phyloP scores from a whole-genome alignment of 1,139 yeast species.

The Candida frijolesensis region DNA sequence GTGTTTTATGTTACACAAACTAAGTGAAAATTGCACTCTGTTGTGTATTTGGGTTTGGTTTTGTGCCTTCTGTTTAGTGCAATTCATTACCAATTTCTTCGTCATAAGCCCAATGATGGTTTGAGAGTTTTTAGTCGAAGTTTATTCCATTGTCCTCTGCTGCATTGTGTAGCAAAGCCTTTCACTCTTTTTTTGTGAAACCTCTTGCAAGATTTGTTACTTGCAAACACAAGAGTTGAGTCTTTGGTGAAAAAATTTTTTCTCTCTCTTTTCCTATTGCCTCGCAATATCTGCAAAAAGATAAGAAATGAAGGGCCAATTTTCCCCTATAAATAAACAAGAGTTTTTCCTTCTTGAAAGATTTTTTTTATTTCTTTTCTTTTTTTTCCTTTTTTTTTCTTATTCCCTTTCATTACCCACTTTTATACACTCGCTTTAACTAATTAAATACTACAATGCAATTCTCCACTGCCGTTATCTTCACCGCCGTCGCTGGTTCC shows the following conservation, averaged over 20 bases:
- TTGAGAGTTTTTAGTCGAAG: neutral
- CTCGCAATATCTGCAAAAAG: neutral
- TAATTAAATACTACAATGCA: conserved; percentile 24
- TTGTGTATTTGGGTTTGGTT: neutral
- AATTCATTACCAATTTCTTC: no score
- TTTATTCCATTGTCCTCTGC: neutral
- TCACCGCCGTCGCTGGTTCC: conserved; percentile 12
- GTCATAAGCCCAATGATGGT: neutral
- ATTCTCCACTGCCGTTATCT: conserved; percentile 28
- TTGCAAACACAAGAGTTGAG: neutral
- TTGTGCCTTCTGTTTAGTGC: no score
- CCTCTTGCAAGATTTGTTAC: neutral
- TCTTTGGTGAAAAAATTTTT: neutral
- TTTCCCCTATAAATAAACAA: conserved; percentile 1
- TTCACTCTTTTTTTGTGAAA: neutral
- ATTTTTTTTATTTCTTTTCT: conserved; percentile 4
- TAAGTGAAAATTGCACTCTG: neutral
- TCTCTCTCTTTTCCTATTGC: neutral
- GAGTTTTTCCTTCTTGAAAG: neutral
- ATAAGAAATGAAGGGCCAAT: conserved; percentile 1
- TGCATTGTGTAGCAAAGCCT: neutral
- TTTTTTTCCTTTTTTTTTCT: conserved; percentile 3
- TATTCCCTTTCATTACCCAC: conserved; percentile 3
- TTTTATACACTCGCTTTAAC: conserved; percentile 6
- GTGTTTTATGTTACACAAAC: neutral